phyloP scores from a whole-genome alignment of 2,329 filamentous ascomycete species.

The Phaeoacremonium minimum region DNA sequence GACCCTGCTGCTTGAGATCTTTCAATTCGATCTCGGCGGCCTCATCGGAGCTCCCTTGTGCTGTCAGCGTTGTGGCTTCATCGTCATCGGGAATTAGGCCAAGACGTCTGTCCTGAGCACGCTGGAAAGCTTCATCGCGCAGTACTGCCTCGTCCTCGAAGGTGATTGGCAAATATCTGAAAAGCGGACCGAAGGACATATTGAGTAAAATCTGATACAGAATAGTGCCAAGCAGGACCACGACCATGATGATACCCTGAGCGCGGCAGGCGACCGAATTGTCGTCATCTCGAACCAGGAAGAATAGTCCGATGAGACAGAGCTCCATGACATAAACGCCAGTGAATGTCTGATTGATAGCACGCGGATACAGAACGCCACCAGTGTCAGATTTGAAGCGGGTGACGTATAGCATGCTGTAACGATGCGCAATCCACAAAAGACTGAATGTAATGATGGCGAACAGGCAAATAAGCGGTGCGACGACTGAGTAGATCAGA shows the following conservation, averaged over 20 bases:
- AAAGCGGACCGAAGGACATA: slow-evolving; percentile 75
- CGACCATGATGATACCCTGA: slow-evolving; percentile 82
- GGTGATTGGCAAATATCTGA: slow-evolving; percentile 87
- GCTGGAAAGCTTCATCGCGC: slow-evolving; percentile 85
- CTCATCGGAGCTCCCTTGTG: slow-evolving; percentile 8
- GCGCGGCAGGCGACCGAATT: slow-evolving; percentile 57
- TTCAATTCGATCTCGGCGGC: slow-evolving; percentile 26
- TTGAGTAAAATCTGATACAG: slow-evolving; percentile 81
- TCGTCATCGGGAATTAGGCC: slow-evolving; percentile 48
- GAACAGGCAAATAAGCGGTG: slow-evolving; percentile 88
- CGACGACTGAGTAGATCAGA: slow-evolving; percentile 81
- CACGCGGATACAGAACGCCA: slow-evolving; percentile 83
- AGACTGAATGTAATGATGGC: slow-evolving; percentile 88
- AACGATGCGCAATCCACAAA: slow-evolving; percentile 93
- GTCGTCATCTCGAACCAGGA: slow-evolving; percentile 61
- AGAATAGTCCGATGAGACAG: slow-evolving; percentile 84
- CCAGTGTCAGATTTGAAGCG: slow-evolving; percentile 88
- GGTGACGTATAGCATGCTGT: slow-evolving; percentile 92
- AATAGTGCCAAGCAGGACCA: slow-evolving; percentile 65
- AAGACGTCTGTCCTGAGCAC: slow-evolving; percentile 68
- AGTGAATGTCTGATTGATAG: slow-evolving; percentile 93
- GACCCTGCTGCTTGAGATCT: slow-evolving; percentile 16
- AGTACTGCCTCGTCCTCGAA: slow-evolving; percentile 91
- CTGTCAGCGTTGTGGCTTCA: slow-evolving; percentile 20
- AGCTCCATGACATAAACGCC: slow-evolving; percentile 94